Evolutionary conservation across 75 land plant species (phyloP), one percentile per base, ranked within the genome.

Genomic region (Selaginella tamariscina): DNA sequence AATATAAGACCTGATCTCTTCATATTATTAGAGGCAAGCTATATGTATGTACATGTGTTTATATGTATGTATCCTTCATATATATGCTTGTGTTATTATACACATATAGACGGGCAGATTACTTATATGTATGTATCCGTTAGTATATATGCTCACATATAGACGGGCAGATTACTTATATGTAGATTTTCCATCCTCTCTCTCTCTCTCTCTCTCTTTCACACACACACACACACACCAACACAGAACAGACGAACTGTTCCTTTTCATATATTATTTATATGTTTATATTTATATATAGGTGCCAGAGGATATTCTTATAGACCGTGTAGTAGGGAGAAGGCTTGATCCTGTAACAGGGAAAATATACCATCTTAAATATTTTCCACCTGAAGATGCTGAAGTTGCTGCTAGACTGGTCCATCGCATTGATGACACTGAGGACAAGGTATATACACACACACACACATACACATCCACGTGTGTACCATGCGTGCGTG

Each of bases 231-330:
- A n/a, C n/a, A n/a, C n/a, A n/a, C n/a, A n/a, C n/a, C n/a, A n/a
- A n/a, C n/a, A n/a, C n/a, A n/a, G n/a, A n/a, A n/a, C n/a, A n/a
- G n/a, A n/a, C n/a, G n/a, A n/a, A n/a, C n/a, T 39, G 15, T 39
- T 39, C 11, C 49, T 15, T 39, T 15, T 39, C 9, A 24, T 56
- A 1, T 15, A 20, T 64, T 18, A 23, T 21, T 54, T 71, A 21
- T 2, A 56, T 15, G 30, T 26, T 71, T n/a, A 20, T 71, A 15
- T 31, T 65, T 64, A 23, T 59, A 2, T 31, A 30, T 81, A 91
- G 97, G 97, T 92, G 62, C 88, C 95, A 72, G 88, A 92, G 66
- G 88, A 89, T 54, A 75, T 86, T 70, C 82, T 92, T 31, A 81
- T 88, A 62, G 85, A 89, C 64, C 86, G 97, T 82, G 82, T 86